These are phyloP conservation scores for Cercis canadensis DNA, from an alignment of 306 rosid species.

Conservation along the genomic window DNA sequence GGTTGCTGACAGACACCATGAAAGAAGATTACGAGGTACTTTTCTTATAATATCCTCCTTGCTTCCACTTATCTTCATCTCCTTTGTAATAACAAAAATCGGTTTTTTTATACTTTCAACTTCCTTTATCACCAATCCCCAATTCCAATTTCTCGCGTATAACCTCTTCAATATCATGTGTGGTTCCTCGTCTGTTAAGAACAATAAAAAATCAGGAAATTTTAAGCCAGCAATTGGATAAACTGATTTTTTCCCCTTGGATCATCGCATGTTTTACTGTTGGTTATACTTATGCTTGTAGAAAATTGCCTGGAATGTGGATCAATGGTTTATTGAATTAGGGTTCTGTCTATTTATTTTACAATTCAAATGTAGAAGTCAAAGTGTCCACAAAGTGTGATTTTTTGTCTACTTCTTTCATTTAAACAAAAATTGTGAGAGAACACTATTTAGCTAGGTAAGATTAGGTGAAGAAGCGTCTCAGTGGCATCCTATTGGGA, in stretches of 20 bases:
- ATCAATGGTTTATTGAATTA: background rate
- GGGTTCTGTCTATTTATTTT: background rate
- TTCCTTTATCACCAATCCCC: background rate
- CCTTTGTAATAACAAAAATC: background rate
- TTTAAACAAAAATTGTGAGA: background rate
- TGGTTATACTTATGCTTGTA: background rate
- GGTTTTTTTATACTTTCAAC: background rate
- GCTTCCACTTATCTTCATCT: background rate
- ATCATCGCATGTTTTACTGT: background rate
- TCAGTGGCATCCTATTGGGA: background rate
- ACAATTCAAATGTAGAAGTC: background rate
- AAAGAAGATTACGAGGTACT: slow-evolving; percentile 70
- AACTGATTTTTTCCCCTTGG: background rate
- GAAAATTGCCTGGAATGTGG: slow-evolving; percentile 4
- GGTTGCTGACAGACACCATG: slow-evolving; percentile 41
- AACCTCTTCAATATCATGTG: background rate
- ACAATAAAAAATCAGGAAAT: background rate
- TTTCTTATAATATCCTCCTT: background rate
- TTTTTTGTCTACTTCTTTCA: background rate
- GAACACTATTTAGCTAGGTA: slow-evolving; percentile 10
- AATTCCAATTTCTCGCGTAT: background rate
- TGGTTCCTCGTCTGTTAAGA: background rate
- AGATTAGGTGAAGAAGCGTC: background rate
- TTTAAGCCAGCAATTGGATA: background rate
- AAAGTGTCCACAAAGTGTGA: background rate